Percentiles rank a stretch among this genome's conserved stretches.
These are phyloP conservation scores for Diaporthe velutina DNA, from an alignment of 2,329 filamentous ascomycete genomes.

Conservation along the genomic window DNA sequence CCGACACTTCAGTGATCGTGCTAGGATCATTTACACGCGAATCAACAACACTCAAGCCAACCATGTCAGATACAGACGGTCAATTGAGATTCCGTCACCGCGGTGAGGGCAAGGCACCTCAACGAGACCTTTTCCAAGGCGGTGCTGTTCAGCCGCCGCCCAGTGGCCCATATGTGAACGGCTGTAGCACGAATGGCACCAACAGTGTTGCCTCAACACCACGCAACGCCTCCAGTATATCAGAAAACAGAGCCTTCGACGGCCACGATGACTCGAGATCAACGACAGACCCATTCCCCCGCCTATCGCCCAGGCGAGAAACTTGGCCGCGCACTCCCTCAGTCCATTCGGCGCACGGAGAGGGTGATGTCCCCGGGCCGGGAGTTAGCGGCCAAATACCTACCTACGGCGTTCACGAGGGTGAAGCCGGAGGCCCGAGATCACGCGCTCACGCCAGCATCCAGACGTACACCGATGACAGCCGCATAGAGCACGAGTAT, in stretches of 20 bases:
- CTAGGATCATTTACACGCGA: neutral
- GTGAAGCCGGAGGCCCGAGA: slow-evolving; percentile 50
- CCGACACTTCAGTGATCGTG: neutral
- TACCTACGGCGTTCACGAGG: slow-evolving; percentile 48
- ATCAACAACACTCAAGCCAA: neutral
- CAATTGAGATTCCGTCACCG: neutral
- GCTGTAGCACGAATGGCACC: slow-evolving; percentile 32
- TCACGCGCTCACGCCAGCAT: slow-evolving; percentile 48
- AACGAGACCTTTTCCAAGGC: slow-evolving; percentile 19
- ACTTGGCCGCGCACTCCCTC: slow-evolving; percentile 37
- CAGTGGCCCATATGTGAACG: slow-evolving; percentile 30
- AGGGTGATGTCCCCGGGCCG: neutral
- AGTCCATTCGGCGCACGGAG: neutral
- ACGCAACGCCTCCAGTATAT: neutral
- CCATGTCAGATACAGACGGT: slow-evolving; percentile 24
- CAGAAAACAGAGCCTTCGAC: slow-evolving; percentile 1
- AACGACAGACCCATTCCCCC: neutral
- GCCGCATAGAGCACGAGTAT: slow-evolving; percentile 48
- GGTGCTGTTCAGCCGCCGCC: slow-evolving; percentile 33
- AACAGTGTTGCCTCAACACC: slow-evolving; percentile 35
- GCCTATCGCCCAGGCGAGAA: slow-evolving; percentile 17
- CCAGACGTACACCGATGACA: slow-evolving; percentile 47
- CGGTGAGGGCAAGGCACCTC: neutral
- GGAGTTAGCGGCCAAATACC: slow-evolving; percentile 44
- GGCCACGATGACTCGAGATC: neutral